Base-by-base conservation (phyloP, 208 protist species). In the Trypanosomatidae sp. region DNA sequence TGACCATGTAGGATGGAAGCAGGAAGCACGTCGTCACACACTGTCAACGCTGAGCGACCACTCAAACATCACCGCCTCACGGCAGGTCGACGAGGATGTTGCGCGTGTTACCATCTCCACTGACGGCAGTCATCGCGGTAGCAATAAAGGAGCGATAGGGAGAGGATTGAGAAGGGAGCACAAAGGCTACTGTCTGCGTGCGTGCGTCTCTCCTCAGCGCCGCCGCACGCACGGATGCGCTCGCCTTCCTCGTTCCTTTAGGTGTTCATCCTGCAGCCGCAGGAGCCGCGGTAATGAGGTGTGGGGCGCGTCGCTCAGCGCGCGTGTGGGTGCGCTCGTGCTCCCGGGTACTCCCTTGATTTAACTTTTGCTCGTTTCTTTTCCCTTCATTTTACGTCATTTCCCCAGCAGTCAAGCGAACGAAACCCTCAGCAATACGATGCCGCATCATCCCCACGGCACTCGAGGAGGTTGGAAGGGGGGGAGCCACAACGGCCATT, bases 1-100 rank as follows among this genome's bases (percentile, higher is more conserved):
- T 96, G 30, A 93, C 86, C 44, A 83, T 87, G 79, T 94, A 89
- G 91, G 58, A 39, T 8, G 9, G 25, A 59, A 25, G 28, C 30
- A 28, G n/a, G 52, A 43, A 36, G 28, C 7, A 10, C 3, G 65
- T 0, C 25, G 17, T 39, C 1, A 22, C 33, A n/a, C 19, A n/a
- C 50, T 19, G 5, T 17, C 15, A 49, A 49, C 46, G 36, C 46
- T 49, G 46, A 49, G 13, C 0, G 13, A 49, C 9, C 50, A 9
- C 50, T 55, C 50, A n/a, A 55, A 7, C 25, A 30, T 58, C 25
- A 17, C 53, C 19, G 53, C 53, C 2, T 25, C 53, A 12, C 12
- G 19, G 8, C 8, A 25, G 6, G 53, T 58, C 56, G 6, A 3
- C 15, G 15, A 62, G 36, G 28, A n/a, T 41, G 30, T 62, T 62